phyloP scores from a whole-genome alignment of 495 filamentous ascomycete genomes.

The Tetracladium setigerum region DNA sequence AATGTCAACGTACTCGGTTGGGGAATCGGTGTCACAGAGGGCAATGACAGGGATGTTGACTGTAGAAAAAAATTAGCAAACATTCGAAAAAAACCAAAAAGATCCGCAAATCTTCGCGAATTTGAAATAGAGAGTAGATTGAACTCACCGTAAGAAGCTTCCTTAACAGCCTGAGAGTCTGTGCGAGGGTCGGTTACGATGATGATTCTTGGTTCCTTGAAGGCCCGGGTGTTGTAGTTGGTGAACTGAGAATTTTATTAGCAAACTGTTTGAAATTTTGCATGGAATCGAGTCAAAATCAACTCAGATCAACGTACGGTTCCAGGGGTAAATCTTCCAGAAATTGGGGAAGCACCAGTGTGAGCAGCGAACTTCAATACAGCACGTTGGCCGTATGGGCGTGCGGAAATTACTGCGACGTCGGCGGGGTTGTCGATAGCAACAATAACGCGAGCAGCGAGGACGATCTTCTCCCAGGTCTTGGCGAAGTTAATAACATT shows the following conservation, averaged over 20 bases:
- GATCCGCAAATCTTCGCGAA: too few species aligned
- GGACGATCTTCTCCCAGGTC: conserved; percentile 99
- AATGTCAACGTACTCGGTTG: conserved; percentile 98
- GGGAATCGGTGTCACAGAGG: conserved; percentile 98
- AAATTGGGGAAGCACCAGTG: conserved; percentile 95
- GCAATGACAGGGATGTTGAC: conserved; percentile 99
- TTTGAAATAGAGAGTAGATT: too few species aligned
- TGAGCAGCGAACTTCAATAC: conserved; percentile 98
- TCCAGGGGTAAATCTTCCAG: conserved; percentile 98
- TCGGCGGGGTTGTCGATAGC: conserved; percentile 99
- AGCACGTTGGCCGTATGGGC: conserved; percentile 98
- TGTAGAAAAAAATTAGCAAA: too few species aligned
- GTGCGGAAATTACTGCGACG: conserved; percentile 97
- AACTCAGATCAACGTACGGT: too few species aligned
- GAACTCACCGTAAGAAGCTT: conserved; percentile 96
- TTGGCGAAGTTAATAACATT: conserved; percentile 99
- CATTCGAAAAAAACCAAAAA: too few species aligned
- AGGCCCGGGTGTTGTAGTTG: conserved; percentile 99
- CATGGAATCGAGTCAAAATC: too few species aligned
- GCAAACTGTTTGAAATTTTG: too few species aligned
- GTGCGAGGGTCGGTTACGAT: conserved; percentile 99
- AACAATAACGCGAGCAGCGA: conserved; percentile 96
- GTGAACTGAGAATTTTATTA: too few species aligned
- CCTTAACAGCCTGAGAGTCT: conserved; percentile 99
- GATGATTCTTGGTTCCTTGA: conserved; percentile 99